Percentiles rank a stretch among this genome's conserved stretches.
Evolutionary conservation across 106 monocot genomes (phyloP).

Genomic region (Allium sativum): DNA sequence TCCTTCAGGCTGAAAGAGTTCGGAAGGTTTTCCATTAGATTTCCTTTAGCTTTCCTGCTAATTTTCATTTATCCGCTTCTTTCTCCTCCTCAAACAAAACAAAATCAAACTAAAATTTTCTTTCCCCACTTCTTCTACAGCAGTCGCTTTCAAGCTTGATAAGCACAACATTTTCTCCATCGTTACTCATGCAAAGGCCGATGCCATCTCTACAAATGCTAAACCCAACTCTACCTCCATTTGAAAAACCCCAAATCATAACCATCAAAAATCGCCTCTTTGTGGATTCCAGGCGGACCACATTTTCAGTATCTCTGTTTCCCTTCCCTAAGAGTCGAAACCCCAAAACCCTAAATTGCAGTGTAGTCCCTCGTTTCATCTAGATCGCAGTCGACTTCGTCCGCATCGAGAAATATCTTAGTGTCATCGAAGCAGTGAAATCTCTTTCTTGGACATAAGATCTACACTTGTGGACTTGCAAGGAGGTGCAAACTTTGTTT

Average conservation of each 20-base stretch:
- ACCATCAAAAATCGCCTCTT: constrained; percentile 2
- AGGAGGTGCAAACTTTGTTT: no score
- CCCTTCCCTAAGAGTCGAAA: constrained; percentile 29
- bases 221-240: not conserved
- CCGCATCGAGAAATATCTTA: constrained; percentile 18
- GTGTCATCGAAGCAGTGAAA: constrained; percentile 33
- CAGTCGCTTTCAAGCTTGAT: constrained; percentile 43
- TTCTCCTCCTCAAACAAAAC: no score
- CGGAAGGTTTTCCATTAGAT: no score
- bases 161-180: constrained; percentile 66
- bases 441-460: no score
- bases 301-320: constrained; percentile 42
- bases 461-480: no score
- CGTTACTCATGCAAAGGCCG: constrained; percentile 10
- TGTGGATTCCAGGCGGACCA: constrained; percentile 13
- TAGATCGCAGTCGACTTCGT: constrained; percentile 11
- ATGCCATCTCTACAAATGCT: not conserved
- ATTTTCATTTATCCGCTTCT: no score
- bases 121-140: constrained; percentile 1
- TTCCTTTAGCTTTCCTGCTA: no score
- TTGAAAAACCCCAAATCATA: not conserved
- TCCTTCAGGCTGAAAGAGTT: no score
- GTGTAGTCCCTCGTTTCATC: constrained; percentile 19
- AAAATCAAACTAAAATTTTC: constrained; percentile 20
- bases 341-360: constrained; percentile 5